A percentile compares a stretch with the other conserved stretches of the same genome.
Evolutionary conservation across 2,329 filamentous ascomycete species (phyloP).

Genomic region (Aspergillus sp.): DNA sequence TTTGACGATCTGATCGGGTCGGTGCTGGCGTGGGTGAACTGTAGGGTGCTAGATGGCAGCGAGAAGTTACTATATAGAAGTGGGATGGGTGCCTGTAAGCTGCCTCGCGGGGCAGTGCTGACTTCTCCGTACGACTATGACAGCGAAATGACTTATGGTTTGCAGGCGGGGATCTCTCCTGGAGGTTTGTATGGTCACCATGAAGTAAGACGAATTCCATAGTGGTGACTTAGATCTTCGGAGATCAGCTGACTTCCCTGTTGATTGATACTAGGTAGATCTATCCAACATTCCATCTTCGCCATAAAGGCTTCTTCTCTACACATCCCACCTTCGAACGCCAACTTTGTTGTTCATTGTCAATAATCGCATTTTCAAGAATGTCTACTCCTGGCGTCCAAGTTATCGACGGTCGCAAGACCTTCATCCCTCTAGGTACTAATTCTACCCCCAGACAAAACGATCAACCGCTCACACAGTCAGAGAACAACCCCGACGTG

Average conservation of each 20-base stretch:
- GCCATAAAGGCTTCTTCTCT: not conserved
- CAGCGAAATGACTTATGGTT: not conserved
- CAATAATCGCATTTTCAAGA: not conserved
- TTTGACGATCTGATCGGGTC: not conserved
- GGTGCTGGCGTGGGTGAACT: not conserved
- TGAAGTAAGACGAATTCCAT: not conserved
- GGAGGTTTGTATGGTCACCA: not conserved
- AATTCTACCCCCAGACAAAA: not conserved
- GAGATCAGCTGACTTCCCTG: not conserved
- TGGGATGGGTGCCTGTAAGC: not conserved
- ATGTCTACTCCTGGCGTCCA: slow-evolving; percentile 15
- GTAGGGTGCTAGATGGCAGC: too few relatives aligned
- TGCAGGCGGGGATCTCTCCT: not conserved
- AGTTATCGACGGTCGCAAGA: slow-evolving; percentile 29
- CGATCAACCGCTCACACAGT: slow-evolving; percentile 15
- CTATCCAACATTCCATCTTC: not conserved
- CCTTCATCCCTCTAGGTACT: slow-evolving; percentile 34
- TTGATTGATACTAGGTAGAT: not conserved
- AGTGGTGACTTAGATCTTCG: not conserved
- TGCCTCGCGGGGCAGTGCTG: not conserved
- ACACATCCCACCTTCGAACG: not conserved
- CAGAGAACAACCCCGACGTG: slow-evolving; percentile 58
- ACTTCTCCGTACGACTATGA: too few relatives aligned
- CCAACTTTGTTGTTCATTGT: too few relatives aligned
- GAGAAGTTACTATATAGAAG: too few relatives aligned